Evolutionary conservation across 163 green algal genomes (phyloP).

Genomic region (Trebouxiophyceae sp.): DNA sequence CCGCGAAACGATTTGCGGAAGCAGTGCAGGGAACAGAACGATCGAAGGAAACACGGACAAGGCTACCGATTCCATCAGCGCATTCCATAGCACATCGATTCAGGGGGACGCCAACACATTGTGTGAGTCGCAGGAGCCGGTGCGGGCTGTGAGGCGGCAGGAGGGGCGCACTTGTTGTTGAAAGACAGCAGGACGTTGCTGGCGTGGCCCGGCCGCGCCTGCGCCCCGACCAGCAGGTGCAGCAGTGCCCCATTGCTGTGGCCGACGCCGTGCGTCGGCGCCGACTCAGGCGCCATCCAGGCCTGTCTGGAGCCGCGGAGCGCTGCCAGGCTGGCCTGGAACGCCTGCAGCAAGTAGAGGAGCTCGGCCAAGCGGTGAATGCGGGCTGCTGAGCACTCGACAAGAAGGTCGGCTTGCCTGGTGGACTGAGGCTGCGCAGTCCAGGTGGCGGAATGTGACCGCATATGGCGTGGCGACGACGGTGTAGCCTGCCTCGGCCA

Average conservation of each 20-base stretch:
- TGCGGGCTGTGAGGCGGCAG: background rate
- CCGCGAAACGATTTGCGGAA: too few relatives aligned
- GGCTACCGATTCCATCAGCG: too few relatives aligned
- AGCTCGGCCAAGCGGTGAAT: too few relatives aligned
- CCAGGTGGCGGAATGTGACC: conserved; percentile 67
- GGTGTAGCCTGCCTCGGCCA: conserved; percentile 52
- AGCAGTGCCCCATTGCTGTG: conserved; percentile 76
- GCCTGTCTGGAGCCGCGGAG: conserved; percentile 17
- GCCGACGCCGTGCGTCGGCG: conserved; percentile 51
- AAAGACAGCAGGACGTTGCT: conserved; percentile 67
- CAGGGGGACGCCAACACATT: background rate
- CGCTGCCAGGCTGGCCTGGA: conserved; percentile 28
- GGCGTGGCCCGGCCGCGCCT: conserved; percentile 13
- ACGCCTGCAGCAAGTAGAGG: conserved; percentile 23
- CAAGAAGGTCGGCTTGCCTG: conserved; percentile 16
- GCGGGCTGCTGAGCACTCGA: conserved; percentile 4
- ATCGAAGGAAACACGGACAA: too few relatives aligned
- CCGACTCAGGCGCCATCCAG: conserved; percentile 15
- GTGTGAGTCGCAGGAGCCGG: background rate
- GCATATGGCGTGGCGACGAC: conserved; percentile 68
- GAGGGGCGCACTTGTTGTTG: conserved; percentile 64
- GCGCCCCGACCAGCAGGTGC: conserved; percentile 58
- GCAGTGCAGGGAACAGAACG: too few relatives aligned
- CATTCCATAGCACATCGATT: too few relatives aligned
- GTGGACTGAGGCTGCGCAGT: conserved; percentile 28